These are phyloP conservation scores for Drechslerella dactyloides DNA, from an alignment of 2,329 filamentous ascomycete species.

Conservation along the genomic window DNA sequence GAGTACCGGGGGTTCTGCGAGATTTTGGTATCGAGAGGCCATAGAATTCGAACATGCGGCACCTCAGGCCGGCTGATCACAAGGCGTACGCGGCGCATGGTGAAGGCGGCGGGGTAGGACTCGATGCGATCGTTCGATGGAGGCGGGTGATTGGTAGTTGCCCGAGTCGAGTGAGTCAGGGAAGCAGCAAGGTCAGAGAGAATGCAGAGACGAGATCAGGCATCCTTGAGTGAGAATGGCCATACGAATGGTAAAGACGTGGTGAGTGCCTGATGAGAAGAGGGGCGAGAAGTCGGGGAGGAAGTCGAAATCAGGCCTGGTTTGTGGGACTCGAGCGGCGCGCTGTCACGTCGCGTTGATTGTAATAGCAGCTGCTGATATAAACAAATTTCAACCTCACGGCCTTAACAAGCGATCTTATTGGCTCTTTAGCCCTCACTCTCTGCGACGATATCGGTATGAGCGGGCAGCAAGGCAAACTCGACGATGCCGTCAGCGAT, in stretches of 20 bases:
- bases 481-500: not conserved
- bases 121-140: constrained; percentile 1
- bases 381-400: constrained; percentile 29
- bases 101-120: constrained; percentile 5
- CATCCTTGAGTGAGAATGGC: constrained; percentile 24
- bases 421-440: constrained; percentile 10
- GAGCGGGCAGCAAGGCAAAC: not conserved
- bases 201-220: not conserved
- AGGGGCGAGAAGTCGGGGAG: not conserved
- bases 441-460: not conserved
- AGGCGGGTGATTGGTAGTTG: constrained; percentile 10
- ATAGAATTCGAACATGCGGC: constrained; percentile 52
- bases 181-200: not conserved
- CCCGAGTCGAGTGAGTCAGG: not conserved
- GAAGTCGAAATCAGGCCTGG: constrained; percentile 17
- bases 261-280: constrained; percentile 3
- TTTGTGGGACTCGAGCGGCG: not conserved
- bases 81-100: constrained; percentile 53
- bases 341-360: constrained; percentile 32
- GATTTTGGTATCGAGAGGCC: constrained; percentile 51
- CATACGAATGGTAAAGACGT: constrained; percentile 3
- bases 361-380: constrained; percentile 8
- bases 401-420: not conserved
- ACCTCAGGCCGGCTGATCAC: constrained; percentile 52
- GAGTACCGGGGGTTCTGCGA: constrained; percentile 50